A percentile compares a stretch with the other conserved stretches of the same genome.
Evolutionary conservation across 2,329 filamentous ascomycete genomes (phyloP).

Genomic region (Arthrobotrys conoides): DNA sequence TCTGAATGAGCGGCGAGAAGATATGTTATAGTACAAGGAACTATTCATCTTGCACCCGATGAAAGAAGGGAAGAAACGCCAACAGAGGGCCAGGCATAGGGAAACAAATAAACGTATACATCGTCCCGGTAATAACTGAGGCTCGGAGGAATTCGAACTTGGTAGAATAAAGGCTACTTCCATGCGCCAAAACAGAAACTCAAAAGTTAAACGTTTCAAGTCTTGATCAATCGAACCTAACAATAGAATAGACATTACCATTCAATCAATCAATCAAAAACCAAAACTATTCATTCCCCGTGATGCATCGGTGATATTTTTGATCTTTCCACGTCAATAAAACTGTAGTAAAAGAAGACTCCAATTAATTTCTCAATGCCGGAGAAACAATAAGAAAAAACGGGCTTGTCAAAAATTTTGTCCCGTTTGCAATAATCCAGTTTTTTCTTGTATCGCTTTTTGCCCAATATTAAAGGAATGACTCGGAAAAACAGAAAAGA

Average conservation of each 20-base stretch:
- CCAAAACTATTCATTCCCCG: neutral
- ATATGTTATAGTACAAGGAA: neutral
- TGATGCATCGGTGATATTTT: neutral
- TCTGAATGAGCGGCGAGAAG: conserved; percentile 5
- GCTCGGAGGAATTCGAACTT: neutral
- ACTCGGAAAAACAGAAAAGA: neutral
- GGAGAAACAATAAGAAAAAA: neutral
- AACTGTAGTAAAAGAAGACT: neutral
- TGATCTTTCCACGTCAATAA: neutral
- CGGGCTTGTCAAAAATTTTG: neutral
- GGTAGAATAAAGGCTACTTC: neutral
- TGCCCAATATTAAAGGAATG: conserved; percentile 11
- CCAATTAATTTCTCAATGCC: conserved; percentile 1
- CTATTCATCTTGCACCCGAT: conserved; percentile 8
- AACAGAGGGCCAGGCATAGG: neutral
- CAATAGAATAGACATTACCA: neutral
- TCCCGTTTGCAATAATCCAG: neutral
- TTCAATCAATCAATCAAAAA: neutral
- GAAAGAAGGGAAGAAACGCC: neutral
- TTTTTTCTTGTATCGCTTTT: conserved; percentile 7
- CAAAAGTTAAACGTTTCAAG: neutral
- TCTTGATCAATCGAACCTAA: neutral
- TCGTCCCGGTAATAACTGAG: neutral
- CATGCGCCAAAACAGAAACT: neutral
- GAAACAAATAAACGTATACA: neutral